Conservation (phyloP, 2,329 filamentous ascomycete species). For the Botrytis deweyae region DNA sequence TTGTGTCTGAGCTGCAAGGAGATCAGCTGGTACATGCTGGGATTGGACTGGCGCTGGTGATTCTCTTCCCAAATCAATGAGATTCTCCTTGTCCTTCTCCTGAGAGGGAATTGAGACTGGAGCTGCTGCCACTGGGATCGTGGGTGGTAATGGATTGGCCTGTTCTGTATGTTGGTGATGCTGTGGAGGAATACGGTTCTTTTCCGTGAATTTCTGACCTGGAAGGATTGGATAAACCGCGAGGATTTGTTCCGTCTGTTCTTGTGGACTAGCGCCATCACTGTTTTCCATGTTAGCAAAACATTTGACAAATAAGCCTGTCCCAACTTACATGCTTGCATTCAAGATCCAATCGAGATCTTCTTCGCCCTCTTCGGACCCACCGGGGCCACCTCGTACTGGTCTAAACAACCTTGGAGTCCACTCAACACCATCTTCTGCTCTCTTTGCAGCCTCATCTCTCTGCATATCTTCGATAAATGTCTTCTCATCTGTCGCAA, state of each 20-base stretch:
- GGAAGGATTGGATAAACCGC: slow-evolving; percentile 81
- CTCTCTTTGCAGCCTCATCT: slow-evolving; percentile 78
- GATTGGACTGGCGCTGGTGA: slow-evolving; percentile 15
- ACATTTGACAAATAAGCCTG: background rate
- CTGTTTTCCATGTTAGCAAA: slow-evolving; percentile 41
- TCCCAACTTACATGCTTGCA: slow-evolving; percentile 67
- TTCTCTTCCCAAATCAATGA: slow-evolving; percentile 58
- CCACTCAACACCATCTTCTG: slow-evolving; percentile 82
- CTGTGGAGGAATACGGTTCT: slow-evolving; percentile 56
- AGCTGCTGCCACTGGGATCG: slow-evolving; percentile 15
- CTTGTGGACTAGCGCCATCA: slow-evolving; percentile 63
- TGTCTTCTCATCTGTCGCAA: slow-evolving; percentile 94
- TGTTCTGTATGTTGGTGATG: slow-evolving; percentile 27
- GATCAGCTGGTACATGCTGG: slow-evolving; percentile 30
- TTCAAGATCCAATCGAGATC: slow-evolving; percentile 95
- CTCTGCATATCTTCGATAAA: slow-evolving; percentile 91
- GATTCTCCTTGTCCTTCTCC: slow-evolving; percentile 41
- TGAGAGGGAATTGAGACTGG: slow-evolving; percentile 20
- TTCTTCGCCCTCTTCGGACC: slow-evolving; percentile 76
- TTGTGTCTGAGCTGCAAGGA: slow-evolving; percentile 32
- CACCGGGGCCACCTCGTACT: slow-evolving; percentile 68
- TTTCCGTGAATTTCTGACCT: slow-evolving; percentile 63
- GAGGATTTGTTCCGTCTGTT: slow-evolving; percentile 78
- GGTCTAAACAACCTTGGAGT: slow-evolving; percentile 79
- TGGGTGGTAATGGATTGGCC: slow-evolving; percentile 21